Evolutionary conservation across 164 flowering plant genomes (phyloP).

Genomic region (Chloranthus sessilifolius): DNA sequence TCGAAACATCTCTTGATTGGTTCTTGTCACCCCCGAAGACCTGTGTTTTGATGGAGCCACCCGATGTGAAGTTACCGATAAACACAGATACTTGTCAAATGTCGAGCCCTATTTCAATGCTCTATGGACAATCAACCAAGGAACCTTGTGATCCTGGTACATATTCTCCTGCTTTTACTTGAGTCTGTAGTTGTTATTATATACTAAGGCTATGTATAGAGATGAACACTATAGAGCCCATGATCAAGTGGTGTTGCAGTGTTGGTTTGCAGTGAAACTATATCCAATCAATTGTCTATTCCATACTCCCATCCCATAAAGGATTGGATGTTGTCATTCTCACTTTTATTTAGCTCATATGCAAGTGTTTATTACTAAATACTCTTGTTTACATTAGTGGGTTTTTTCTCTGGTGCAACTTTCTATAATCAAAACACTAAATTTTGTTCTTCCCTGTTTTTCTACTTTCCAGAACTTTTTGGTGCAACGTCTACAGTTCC

Average conservation of each 20-base stretch:
- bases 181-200: not conserved
- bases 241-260: not conserved
- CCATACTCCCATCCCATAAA: not conserved
- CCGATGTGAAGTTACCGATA: conserved; percentile 21
- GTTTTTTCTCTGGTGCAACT: not conserved
- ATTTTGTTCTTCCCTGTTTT: not conserved
- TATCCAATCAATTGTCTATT: not conserved
- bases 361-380: not conserved
- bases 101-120: not conserved
- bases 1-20: conserved; percentile 56
- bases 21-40: conserved; percentile 77
- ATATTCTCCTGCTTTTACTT: not conserved
- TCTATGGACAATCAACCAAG: conserved; percentile 7
- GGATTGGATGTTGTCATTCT: not conserved
- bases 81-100: conserved; percentile 10
- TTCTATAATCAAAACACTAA: not conserved
- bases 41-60: conserved; percentile 68
- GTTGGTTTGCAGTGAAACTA: not conserved
- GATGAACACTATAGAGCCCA: no score
- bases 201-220: not conserved
- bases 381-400: not conserved
- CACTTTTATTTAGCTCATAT: not conserved
- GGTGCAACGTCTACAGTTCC: conserved; percentile 17
- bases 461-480: conserved; percentile 21
- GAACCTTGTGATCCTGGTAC: conserved; percentile 31